phyloP scores from a whole-genome alignment of 78 protist genomes.

The slime mould (Dictyostelium discoideum) region dicty_2.7 NC_007091.3:929501-930000 shows the following conservation, averaged over 20 bases:
- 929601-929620: background rate
- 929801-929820: background rate
- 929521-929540: background rate
- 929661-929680: background rate
- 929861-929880: background rate
- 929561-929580: background rate
- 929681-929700: background rate
- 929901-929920: background rate
- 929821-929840: background rate
- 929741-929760: background rate
- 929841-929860: background rate
- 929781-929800: background rate
- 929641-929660: background rate
- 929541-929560: background rate
- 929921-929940: background rate
- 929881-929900: background rate
- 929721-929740: background rate
- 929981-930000: background rate
- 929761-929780: background rate
- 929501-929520: slow-evolving; percentile 80
- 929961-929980: background rate
- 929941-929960: background rate
- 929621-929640: slow-evolving; percentile 11
- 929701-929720: background rate
- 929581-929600: too few relatives aligned